These are phyloP conservation scores for Eutrema heterophyllum DNA, from an alignment of 345 rosid species.

Conservation along the genomic window DNA sequence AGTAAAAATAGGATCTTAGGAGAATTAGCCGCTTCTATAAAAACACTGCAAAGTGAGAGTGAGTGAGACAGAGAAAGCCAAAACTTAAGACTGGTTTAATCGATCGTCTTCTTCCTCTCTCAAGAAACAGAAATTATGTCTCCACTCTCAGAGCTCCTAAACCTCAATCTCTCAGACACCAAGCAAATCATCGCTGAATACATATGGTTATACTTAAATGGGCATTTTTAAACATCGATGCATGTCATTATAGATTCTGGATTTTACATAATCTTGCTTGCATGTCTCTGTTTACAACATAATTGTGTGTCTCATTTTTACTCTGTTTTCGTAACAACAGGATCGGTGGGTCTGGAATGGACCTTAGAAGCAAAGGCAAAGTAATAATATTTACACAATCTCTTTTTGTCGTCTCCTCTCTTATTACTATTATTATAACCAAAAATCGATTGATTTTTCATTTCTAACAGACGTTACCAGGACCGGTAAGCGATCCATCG, in stretches of 20 bases:
- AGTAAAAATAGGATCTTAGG: constrained; percentile 14
- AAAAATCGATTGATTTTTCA: not conserved
- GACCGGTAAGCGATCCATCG: constrained; percentile 76
- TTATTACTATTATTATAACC: too few relatives aligned
- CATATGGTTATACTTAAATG: constrained; percentile 52
- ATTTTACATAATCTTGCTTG: not conserved
- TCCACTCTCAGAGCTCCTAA: constrained; percentile 42
- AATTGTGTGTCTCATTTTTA: not conserved
- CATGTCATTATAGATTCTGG: constrained; percentile 5
- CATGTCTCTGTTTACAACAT: constrained; percentile 6
- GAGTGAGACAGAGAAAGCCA: not conserved
- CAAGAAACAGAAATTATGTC: not conserved
- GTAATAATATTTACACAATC: constrained; percentile 29
- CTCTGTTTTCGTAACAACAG: constrained; percentile 33
- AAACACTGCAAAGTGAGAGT: not conserved
- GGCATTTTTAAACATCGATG: not conserved
- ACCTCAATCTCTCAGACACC: constrained; percentile 63
- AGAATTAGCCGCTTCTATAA: constrained; percentile 1
- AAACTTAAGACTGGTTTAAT: not conserved
- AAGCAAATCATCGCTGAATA: constrained; percentile 85
- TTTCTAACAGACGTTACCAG: constrained; percentile 58
- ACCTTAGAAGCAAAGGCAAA: constrained; percentile 84
- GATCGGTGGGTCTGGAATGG: constrained; percentile 87
- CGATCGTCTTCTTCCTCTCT: not conserved
- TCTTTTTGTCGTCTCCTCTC: not conserved